Evolutionary conservation across 2,329 filamentous ascomycete genomes (phyloP).

Genomic region (Xylaria sp.): DNA sequence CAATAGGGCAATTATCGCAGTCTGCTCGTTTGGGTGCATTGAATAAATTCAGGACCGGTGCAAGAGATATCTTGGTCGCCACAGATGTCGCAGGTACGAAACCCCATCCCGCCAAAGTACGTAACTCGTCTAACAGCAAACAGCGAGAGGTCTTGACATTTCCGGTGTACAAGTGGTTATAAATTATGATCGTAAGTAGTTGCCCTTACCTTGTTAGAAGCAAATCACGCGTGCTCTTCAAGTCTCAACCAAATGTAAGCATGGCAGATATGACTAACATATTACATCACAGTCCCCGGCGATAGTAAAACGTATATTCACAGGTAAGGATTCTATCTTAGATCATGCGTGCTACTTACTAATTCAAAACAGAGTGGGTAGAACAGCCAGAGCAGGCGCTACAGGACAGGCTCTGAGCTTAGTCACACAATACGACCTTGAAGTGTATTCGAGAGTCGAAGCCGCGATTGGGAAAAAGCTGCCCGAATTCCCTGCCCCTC

Average conservation of each 20-base stretch:
- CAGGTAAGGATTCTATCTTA: conserved; percentile 22
- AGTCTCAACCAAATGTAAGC: not conserved
- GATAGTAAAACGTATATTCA: conserved; percentile 82
- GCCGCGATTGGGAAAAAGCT: conserved; percentile 80
- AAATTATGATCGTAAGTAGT: conserved; percentile 60
- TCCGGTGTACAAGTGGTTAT: conserved; percentile 87
- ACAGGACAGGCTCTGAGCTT: conserved; percentile 80
- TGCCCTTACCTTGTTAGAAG: not conserved
- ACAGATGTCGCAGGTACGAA: conserved; percentile 73
- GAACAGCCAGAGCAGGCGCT: conserved; percentile 86
- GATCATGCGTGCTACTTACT: not conserved
- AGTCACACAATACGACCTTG: conserved; percentile 80
- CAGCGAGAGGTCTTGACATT: conserved; percentile 86
- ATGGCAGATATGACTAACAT: conserved; percentile 5
- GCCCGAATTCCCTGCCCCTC: conserved; percentile 67
- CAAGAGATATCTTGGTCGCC: conserved; percentile 85
- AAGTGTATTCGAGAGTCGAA: conserved; percentile 79
- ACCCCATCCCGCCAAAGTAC: not conserved
- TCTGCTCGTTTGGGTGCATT: conserved; percentile 84
- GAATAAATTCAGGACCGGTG: conserved; percentile 83
- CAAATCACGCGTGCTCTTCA: not conserved
- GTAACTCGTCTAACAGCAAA: conserved; percentile 1
- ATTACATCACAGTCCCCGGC: conserved; percentile 15
- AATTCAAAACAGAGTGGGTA: conserved; percentile 84
- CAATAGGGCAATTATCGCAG: conserved; percentile 78